phyloP scores from a whole-genome alignment of 2,329 filamentous ascomycete genomes.

The Diaporthe amygdali region DNA sequence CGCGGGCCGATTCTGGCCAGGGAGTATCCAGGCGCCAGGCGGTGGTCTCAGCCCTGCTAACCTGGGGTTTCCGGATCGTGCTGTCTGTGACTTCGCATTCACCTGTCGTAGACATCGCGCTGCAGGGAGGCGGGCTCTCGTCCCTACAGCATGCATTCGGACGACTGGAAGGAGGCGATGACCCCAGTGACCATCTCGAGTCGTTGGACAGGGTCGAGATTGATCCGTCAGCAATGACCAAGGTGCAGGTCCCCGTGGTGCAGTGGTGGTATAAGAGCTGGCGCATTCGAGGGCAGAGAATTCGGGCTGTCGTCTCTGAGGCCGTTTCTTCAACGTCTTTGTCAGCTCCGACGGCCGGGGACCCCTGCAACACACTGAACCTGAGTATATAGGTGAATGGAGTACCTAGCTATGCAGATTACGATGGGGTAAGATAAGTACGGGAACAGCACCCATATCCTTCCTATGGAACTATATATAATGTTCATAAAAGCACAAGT shows the following conservation, averaged over 20 bases:
- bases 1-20: not conserved
- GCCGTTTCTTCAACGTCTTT: slow-evolving; percentile 2
- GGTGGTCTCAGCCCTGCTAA: not conserved
- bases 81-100: not conserved
- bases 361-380: not conserved
- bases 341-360: slow-evolving; percentile 6
- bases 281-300: not conserved
- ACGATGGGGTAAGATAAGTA: too few relatives aligned
- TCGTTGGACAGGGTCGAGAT: slow-evolving; percentile 3
- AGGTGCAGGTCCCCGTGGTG: slow-evolving; percentile 1
- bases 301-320: not conserved
- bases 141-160: slow-evolving; percentile 26
- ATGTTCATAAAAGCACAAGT: too few relatives aligned
- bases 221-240: not conserved
- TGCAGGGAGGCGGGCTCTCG: slow-evolving; percentile 21
- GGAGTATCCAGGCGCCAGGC: not conserved
- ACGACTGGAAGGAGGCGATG: slow-evolving; percentile 11
- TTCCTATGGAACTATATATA: too few relatives aligned
- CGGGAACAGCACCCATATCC: too few relatives aligned
- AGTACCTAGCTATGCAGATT: not conserved
- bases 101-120: slow-evolving; percentile 21
- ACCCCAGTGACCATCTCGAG: slow-evolving; percentile 26
- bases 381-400: too few relatives aligned
- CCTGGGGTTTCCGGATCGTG: not conserved
- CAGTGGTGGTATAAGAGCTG: not conserved